phyloP scores from a whole-genome alignment of 305 asterid species.

The Fraxinus platypoda region DNA sequence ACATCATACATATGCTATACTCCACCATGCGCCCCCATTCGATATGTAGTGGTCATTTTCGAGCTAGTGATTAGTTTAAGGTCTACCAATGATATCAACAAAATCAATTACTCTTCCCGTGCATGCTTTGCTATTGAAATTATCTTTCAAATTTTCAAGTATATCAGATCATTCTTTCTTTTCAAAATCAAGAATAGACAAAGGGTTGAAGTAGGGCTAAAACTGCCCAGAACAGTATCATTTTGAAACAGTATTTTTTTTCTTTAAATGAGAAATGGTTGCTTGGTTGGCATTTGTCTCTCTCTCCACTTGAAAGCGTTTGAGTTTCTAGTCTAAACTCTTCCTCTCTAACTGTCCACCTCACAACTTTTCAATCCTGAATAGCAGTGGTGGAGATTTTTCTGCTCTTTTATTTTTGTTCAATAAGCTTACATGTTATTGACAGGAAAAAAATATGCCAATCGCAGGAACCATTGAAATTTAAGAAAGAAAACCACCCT shows the following conservation, averaged over 20 bases:
- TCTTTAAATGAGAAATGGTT: not conserved
- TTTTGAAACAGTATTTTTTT: not conserved
- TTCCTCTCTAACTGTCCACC: not conserved
- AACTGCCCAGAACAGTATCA: not conserved
- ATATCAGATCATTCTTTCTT: not conserved
- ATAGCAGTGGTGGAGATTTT: not conserved
- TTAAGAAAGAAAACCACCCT: not conserved
- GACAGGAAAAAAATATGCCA: not conserved
- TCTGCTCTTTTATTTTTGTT: not conserved
- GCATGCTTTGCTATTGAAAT: not conserved
- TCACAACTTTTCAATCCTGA: not conserved
- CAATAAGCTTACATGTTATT: not conserved
- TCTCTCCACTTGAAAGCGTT: not conserved
- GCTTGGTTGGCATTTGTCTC: not conserved
- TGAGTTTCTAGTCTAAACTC: not conserved
- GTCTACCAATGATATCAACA: not conserved
- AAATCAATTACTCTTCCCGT: not conserved
- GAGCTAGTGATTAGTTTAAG: conserved; percentile 21
- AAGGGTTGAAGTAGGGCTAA: not conserved
- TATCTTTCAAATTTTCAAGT: not conserved
- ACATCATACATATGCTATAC: conserved; percentile 23
- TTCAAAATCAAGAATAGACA: not conserved
- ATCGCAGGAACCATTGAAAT: not conserved
- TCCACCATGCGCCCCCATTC: conserved; percentile 15
- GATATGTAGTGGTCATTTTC: conserved; percentile 31